Evolutionary conservation across 768 basidiomycete species (phyloP).

Genomic region (Leccinum truebloodii): DNA sequence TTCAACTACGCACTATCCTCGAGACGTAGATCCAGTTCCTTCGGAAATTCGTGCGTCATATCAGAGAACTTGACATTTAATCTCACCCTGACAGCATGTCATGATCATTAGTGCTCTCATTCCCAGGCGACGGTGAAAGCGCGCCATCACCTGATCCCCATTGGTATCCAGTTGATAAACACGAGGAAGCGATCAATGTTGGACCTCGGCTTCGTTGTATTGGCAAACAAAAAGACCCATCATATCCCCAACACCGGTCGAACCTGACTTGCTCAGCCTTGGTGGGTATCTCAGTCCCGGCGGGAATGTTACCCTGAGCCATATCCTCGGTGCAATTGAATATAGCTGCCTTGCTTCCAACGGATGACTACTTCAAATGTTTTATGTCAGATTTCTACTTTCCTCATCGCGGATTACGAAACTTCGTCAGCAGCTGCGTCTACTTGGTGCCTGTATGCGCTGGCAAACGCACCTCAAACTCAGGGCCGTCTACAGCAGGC

Average conservation of each 20-base stretch:
- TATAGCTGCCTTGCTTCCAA: conserved; percentile 41
- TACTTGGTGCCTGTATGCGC: conserved; percentile 63
- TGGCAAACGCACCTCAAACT: conserved; percentile 45
- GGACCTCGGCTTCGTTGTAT: conserved; percentile 23
- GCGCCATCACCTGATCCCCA: conserved; percentile 48
- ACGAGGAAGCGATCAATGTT: conserved; percentile 40
- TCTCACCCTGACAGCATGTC: conserved; percentile 7
- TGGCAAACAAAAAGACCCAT: conserved; percentile 11
- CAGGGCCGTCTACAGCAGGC: conserved; percentile 51
- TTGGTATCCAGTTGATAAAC: conserved; percentile 55
- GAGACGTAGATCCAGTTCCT: conserved; percentile 60
- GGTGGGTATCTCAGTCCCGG: conserved; percentile 37
- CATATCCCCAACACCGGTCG: conserved; percentile 19
- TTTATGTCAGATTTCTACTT: conserved; percentile 63
- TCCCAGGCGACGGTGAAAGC: conserved; percentile 45
- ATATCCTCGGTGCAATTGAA: conserved; percentile 57
- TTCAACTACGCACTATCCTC: conserved; percentile 53
- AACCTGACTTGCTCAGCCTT: conserved; percentile 52
- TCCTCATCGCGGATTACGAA: conserved; percentile 67
- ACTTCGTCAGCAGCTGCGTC: conserved; percentile 53
- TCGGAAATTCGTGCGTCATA: conserved; percentile 45
- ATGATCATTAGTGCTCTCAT: conserved; percentile 43
- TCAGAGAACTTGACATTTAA: conserved; percentile 5
- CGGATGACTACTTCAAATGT: conserved; percentile 55
- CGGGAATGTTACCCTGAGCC: conserved; percentile 1